phyloP scores from a whole-genome alignment of 106 monocot genomes.

The Dactylorhiza incarnata region DNA sequence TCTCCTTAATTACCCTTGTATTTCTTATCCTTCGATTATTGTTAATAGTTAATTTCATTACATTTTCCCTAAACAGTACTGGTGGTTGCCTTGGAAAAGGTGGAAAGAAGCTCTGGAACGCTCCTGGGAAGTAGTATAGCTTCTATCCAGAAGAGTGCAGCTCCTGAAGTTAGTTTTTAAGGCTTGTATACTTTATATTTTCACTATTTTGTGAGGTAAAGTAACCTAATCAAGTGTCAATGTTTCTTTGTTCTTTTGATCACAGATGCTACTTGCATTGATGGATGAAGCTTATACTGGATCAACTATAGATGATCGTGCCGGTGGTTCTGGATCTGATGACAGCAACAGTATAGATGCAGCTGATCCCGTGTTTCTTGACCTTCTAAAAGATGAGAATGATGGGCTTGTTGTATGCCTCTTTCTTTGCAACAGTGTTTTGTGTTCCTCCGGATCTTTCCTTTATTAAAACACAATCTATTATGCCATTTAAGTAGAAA shows the following conservation, averaged over 20 bases:
- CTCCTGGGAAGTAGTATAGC: slow-evolving; percentile 88
- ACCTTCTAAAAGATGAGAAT: slow-evolving; percentile 96
- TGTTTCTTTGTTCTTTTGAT: background rate
- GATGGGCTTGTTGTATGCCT: slow-evolving; percentile 86
- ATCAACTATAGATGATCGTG: slow-evolving; percentile 76
- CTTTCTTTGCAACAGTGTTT: background rate
- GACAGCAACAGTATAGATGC: slow-evolving; percentile 60
- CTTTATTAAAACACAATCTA: background rate
- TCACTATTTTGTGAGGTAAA: background rate
- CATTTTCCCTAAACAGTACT: slow-evolving; percentile 29
- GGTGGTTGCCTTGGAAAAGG: slow-evolving; percentile 84
- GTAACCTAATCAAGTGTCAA: background rate
- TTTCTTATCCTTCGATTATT: background rate
- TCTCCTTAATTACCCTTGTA: background rate
- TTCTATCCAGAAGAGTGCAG: slow-evolving; percentile 94
- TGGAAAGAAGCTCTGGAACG: slow-evolving; percentile 80
- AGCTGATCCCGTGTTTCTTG: slow-evolving; percentile 85
- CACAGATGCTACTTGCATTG: slow-evolving; percentile 92
- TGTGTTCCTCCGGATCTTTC: background rate
- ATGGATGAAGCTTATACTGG: slow-evolving; percentile 99
- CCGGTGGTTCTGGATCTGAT: slow-evolving; percentile 67
- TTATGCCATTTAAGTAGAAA: too few relatives aligned
- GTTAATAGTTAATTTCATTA: background rate
- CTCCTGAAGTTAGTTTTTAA: slow-evolving; percentile 63
- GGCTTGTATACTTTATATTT: background rate